Conservation (phyloP, 1,284 basidiomycete species). For the Schizopora paradoxa region DNA sequence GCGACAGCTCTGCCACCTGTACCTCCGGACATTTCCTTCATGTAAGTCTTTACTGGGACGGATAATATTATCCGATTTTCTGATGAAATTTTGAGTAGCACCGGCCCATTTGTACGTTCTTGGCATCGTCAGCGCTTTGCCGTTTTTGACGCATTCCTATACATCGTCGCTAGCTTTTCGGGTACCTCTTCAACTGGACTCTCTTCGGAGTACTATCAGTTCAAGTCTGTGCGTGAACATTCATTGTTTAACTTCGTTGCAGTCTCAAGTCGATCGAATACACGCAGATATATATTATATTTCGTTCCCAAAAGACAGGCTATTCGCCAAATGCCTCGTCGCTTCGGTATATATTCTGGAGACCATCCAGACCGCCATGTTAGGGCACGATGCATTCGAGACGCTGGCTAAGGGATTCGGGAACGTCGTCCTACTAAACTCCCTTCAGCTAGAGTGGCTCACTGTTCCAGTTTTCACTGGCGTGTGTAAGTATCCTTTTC, state of each 20-base stretch:
- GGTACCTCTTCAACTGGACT: conserved; percentile 5
- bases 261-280: not conserved
- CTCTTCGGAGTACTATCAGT: conserved; percentile 1
- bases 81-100: too few species aligned
- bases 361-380: conserved; percentile 22
- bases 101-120: too few species aligned
- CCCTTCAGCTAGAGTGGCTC: conserved; percentile 1
- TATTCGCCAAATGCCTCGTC: conserved; percentile 20
- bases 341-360: conserved; percentile 23
- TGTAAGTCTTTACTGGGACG: too few species aligned
- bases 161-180: conserved; percentile 2
- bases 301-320: conserved; percentile 25
- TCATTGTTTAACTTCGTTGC: not conserved
- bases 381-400: conserved; percentile 23
- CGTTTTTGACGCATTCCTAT: too few species aligned
- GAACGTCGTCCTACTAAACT: conserved; percentile 8
- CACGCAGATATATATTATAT: conserved; percentile 27
- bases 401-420: conserved; percentile 26
- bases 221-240: conserved; percentile 1
- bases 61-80: too few species aligned
- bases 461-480: conserved; percentile 1
- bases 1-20: too few species aligned
- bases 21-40: too few species aligned
- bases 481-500: not conserved
- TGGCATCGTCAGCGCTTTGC: too few species aligned